Base-by-base conservation (phyloP, 805 yeast species). In the Kluyveromyces starmeri region DNA sequence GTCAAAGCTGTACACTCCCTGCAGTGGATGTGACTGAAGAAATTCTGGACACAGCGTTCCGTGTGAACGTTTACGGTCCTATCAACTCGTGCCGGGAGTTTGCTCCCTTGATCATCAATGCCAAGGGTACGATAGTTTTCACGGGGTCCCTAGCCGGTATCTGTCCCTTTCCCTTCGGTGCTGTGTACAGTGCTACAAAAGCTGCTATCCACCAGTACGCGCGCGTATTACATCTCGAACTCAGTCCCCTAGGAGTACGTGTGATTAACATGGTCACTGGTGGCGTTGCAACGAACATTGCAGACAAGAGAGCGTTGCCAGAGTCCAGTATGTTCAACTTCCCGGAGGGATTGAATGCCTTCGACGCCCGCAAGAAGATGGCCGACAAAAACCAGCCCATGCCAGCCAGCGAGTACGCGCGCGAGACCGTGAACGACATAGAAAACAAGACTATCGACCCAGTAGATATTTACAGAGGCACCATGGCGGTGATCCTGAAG, bases 201-300 rank as follows among this genome's bases (percentile, higher is more conserved):
- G 84, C 88, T 5, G 88, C 89, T 0, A 73, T 83, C 38, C 84
- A 80, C 44, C 78, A 72, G 44, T 83, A 75, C 48, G 81, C 84
- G 0, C 68, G 72, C 26, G 68, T 68, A 2, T 58, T 83, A 37
- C 70, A 78, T 34, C 50, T 76, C 17, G 94, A 83, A 55, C 53
- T 83, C 68, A 71, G 72, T 50, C 81, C 84, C 3, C 77, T 80
- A 46, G 81, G 70, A 11, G 89, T 83, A 4, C 65, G 73, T 32
- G 89, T 83, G 0, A 63, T 79, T 40, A 78, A 78, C 46, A 65
- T 78, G 9, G 58, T 80, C 26, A 82, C 92, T 7, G 94, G 94
- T 20, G 89, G 83, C 23, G 92, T 83, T 20, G 59, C 61, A 15
- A 79, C 92, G 0, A 66, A 75, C 37, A 79, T 83, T 45, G 82